Evolutionary conservation across 2,329 filamentous ascomycete species (phyloP), one percentile per base, ranked within the genome.

Genomic region (Fusarium floridanum): DNA sequence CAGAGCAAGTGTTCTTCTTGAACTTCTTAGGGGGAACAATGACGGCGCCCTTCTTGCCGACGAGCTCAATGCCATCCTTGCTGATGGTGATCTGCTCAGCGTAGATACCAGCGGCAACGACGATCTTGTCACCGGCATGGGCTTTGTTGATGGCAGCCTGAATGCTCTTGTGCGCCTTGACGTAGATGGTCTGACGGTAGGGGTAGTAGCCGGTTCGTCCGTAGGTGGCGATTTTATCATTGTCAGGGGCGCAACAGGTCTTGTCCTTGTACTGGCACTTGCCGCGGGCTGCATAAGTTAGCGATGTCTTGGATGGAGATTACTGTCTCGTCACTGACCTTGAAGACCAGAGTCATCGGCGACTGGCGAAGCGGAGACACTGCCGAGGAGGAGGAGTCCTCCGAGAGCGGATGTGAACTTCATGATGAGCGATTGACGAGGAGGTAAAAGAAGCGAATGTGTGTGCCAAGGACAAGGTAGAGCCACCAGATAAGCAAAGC

Each of bases 31-130:
- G 81, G 20, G 81, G 77, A 10, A 71, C 50, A 14, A 84, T 68
- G 9, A 73, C 77, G 6, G 77, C 78, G 1, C 50, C 50, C 14
- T 76, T 76, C 4, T 79, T 70, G 8, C 75, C 82, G 60, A 82
- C 66, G 1, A 84, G 78, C 12, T 78, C 57, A n/a, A 84, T 81
- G 1, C 78, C 80, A 22, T 81, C 74, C 59, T 76, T 83, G 20
- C 76, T 70, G 66, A 84, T 83, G 5, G 76, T 78, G 11, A 84
- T 66, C 41, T 84, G 82, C 67, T 84, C 83, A 0, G 50, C 10
- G 43, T 84, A 84, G 0, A 67, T 80, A 6, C 82, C 83, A 2
- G 75, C 64, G 11, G 74, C 77, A 14, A 84, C 81, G 3, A 81
- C 63, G 50, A 84, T 83, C 4, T 70, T 68, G 34, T 80, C 80